A percentile compares a stretch with the other conserved stretches of the same genome.
Conservation (phyloP, 1,284 basidiomycete species). For the Termitomyces sp. region DNA sequence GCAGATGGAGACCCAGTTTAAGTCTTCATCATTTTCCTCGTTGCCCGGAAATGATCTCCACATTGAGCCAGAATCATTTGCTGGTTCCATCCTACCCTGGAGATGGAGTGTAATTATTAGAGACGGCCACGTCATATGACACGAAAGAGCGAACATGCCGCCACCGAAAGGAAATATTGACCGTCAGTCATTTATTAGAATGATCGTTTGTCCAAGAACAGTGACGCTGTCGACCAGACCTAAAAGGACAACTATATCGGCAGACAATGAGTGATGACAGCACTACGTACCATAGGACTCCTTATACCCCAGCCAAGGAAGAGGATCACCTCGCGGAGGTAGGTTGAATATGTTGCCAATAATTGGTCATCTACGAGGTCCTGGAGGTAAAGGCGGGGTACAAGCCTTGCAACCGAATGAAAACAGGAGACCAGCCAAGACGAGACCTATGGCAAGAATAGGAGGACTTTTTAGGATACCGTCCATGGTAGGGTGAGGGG, state of each 20-base stretch:
- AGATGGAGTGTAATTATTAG: neutral
- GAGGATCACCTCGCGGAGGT: neutral
- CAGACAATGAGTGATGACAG: neutral
- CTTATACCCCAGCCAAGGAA: slow-evolving; percentile 5
- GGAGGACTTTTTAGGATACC: neutral
- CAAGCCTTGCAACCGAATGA: neutral
- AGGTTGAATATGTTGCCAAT: slow-evolving; percentile 6
- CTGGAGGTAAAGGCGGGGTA: slow-evolving; percentile 3
- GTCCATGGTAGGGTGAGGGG: neutral
- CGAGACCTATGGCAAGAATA: neutral
- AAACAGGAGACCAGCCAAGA: neutral
- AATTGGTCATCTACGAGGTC: slow-evolving; percentile 6
- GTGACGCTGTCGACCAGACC: slow-evolving; percentile 22
- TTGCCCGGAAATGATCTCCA: slow-evolving; percentile 21
- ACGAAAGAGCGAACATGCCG: slow-evolving; percentile 2
- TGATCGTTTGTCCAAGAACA: slow-evolving; percentile 20
- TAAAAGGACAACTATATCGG: slow-evolving; percentile 2
- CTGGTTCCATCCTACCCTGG: slow-evolving; percentile 25
- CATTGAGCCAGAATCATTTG: slow-evolving; percentile 25
- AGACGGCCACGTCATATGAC: slow-evolving; percentile 12
- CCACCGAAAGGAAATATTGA: slow-evolving; percentile 22
- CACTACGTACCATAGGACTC: neutral
- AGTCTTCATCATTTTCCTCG: slow-evolving; percentile 22
- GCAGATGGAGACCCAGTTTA: slow-evolving; percentile 20
- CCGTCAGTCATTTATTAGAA: slow-evolving; percentile 25